phyloP scores from a whole-genome alignment of 495 filamentous ascomycete genomes.

The Apiosordaria backusii region DNA sequence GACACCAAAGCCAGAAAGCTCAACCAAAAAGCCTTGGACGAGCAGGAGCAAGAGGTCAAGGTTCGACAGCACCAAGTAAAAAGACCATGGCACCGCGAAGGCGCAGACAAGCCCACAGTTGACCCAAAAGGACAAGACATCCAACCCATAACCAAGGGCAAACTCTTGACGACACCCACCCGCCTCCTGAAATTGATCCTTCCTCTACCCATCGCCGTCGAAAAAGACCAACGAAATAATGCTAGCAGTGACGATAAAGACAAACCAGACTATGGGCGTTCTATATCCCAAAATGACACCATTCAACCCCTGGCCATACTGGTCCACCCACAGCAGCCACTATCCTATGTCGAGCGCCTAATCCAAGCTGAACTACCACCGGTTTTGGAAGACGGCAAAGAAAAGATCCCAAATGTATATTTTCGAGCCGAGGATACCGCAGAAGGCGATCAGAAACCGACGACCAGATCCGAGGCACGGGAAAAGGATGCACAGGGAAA shows the following conservation, averaged over 20 bases:
- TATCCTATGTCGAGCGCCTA: slow-evolving; percentile 86
- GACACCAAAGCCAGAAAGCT: slow-evolving; percentile 36
- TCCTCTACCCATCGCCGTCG: slow-evolving; percentile 62
- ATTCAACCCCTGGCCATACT: slow-evolving; percentile 84
- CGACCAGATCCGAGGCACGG: slow-evolving; percentile 32
- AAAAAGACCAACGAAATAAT: slow-evolving; percentile 51
- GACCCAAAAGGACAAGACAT: slow-evolving; percentile 38
- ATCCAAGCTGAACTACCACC: slow-evolving; percentile 85
- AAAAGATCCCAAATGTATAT: slow-evolving; percentile 67
- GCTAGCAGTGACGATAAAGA: slow-evolving; percentile 11
- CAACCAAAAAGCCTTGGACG: slow-evolving; percentile 38
- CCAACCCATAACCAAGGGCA: slow-evolving; percentile 66
- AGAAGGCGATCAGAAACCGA: slow-evolving; percentile 48
- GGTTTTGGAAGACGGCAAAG: slow-evolving; percentile 56
- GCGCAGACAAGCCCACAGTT: slow-evolving; percentile 55
- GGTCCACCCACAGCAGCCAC: slow-evolving; percentile 86
- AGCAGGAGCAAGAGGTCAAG: slow-evolving; percentile 37
- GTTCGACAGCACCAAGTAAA: slow-evolving; percentile 34
- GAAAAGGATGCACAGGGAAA: slow-evolving; percentile 19
- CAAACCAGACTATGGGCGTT: slow-evolving; percentile 35
- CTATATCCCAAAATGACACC: slow-evolving; percentile 50
- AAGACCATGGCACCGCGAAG: slow-evolving; percentile 68
- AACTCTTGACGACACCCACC: slow-evolving; percentile 85
- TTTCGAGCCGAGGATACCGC: slow-evolving; percentile 77
- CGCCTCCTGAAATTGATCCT: slow-evolving; percentile 85